These are phyloP conservation scores for Herpetospermum pedunculosum DNA, from an alignment of 306 rosid genomes.

Conservation along the genomic window DNA sequence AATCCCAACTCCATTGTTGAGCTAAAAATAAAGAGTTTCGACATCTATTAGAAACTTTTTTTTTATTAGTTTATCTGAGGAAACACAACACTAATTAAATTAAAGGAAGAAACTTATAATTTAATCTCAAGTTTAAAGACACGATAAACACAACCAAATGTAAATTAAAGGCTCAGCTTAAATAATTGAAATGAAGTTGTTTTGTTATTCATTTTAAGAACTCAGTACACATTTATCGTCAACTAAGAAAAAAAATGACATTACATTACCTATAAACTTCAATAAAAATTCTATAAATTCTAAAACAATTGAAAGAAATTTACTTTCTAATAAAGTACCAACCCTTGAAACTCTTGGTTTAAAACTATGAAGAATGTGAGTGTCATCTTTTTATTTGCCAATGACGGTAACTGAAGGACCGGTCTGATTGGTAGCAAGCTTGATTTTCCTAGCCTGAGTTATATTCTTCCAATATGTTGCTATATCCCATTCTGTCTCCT, in stretches of 20 bases:
- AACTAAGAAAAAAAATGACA: neutral
- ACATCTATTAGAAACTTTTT: too few relatives aligned
- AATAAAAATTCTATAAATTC: neutral
- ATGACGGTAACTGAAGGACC: neutral
- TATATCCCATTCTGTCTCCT: neutral
- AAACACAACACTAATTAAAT: too few relatives aligned
- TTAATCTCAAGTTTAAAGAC: too few relatives aligned
- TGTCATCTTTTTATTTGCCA: neutral
- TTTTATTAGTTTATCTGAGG: too few relatives aligned
- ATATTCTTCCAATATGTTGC: neutral
- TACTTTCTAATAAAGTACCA: neutral
- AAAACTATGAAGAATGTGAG: neutral
- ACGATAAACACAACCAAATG: too few relatives aligned
- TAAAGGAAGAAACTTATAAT: too few relatives aligned
- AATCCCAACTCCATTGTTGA: too few relatives aligned
- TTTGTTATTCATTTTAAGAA: neutral
- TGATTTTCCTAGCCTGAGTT: neutral
- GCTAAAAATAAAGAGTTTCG: too few relatives aligned
- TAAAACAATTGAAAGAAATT: neutral
- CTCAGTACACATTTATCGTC: neutral
- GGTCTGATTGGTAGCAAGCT: neutral
- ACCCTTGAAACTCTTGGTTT: neutral
- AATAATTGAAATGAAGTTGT: neutral
- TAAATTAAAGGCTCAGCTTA: neutral
- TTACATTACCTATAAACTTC: neutral